Evolutionary conservation across 2,329 filamentous ascomycete genomes (phyloP), one percentile per base, ranked within the genome.

Genomic region (Pseudogymnoascus sp.): DNA sequence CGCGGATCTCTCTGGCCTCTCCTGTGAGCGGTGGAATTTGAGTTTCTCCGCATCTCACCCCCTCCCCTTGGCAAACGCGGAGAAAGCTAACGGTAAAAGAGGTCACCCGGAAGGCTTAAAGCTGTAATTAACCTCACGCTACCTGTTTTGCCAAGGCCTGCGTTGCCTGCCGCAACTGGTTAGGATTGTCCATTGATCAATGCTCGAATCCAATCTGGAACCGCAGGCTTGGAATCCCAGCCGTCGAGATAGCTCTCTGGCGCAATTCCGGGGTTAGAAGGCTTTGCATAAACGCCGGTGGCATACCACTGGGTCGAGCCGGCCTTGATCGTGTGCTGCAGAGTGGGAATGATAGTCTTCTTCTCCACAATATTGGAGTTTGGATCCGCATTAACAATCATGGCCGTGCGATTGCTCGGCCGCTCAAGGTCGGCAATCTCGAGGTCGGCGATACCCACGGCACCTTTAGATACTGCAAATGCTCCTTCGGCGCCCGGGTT

Each of bases 361-460:
- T 86, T 85, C 75, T 91, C 86, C 2, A 91, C 79, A 36, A 93
- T 76, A 74, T 93, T 93, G 59, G 87, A 89, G 76, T 93, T 92
- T 5, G 89, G 88, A 72, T 93, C 90, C 9, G 88, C 88, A 63
- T 91, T 86, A 59, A 92, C 84, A 25, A 91, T 78, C 71, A 82
- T 86, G 2, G 88, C 89, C 62, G 46, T 69, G 73, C 62, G 71
- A 66, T 3, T 65, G 69, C n/a, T 73, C 68, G 71, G 25, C 71
- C 68, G 0, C 69, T 73, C 78, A 63, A 80, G 76, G 67, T 75
- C 86, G 72, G 68, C 84, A 78, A 82, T 31, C 28, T 31, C 28
- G 28, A 31, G 28, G 28, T 31, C 28, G 28, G 28, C 28, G 28
- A 31, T 89, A 71, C 76, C 83, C 65, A 80, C 83, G 66, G 74